Evolutionary conservation across 1,284 basidiomycete species (phyloP).

Genomic region (Ganoderma sinense): DNA sequence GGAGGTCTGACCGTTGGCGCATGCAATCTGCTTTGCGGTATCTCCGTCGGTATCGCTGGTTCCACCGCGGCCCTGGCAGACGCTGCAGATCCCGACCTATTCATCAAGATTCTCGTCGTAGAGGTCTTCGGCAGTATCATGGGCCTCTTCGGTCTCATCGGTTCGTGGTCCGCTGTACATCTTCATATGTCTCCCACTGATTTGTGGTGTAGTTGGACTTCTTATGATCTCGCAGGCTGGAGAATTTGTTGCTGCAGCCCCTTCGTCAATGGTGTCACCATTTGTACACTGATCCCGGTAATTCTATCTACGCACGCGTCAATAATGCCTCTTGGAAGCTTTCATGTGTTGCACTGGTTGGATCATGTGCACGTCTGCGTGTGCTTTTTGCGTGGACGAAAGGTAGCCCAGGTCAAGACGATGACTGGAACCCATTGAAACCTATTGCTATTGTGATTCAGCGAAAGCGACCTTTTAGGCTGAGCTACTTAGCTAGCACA

Average conservation of each 20-base stretch:
- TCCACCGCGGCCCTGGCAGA: constrained; percentile 93
- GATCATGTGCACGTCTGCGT: too few relatives aligned
- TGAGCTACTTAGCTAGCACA: too few relatives aligned
- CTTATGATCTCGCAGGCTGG: constrained; percentile 67
- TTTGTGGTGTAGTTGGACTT: constrained; percentile 59
- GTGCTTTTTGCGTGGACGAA: too few relatives aligned
- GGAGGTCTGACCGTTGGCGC: constrained; percentile 90
- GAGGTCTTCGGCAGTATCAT: constrained; percentile 95
- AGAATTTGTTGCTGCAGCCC: constrained; percentile 54
- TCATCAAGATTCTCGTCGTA: constrained; percentile 94
- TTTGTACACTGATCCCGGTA: constrained; percentile 37
- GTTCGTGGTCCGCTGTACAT: constrained; percentile 54
- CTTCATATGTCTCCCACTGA: constrained; percentile 4
- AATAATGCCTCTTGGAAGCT: too few relatives aligned
- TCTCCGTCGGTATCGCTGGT: constrained; percentile 91
- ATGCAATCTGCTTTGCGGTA: constrained; percentile 94
- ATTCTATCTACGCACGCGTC: background rate
- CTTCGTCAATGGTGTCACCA: constrained; percentile 39
- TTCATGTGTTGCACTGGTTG: too few relatives aligned
- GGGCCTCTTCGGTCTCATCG: constrained; percentile 91
- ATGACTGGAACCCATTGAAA: too few relatives aligned
- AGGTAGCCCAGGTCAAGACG: too few relatives aligned
- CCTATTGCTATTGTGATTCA: too few relatives aligned
- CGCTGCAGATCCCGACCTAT: constrained; percentile 90
- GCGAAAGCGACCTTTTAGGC: too few relatives aligned